Base-by-base conservation (phyloP, 1,284 basidiomycete genomes). In the Ganoderma lingzhi region DNA sequence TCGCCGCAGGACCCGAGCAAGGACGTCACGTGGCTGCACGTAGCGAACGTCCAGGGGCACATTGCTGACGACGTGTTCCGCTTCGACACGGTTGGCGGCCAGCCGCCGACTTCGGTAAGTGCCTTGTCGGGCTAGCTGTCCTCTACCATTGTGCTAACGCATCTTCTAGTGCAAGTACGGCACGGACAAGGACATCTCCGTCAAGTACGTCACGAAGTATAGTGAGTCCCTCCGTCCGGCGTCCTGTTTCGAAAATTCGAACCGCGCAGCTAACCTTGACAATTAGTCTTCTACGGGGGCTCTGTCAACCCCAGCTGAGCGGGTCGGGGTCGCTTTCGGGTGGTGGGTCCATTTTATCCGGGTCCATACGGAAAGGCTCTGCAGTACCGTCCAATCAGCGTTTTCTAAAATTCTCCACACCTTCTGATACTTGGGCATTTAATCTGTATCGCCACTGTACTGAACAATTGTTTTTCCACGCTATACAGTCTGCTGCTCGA, bases 21-120 rank as follows among this genome's bases (percentile, higher is more conserved):
- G 53, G 85, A 92, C 72, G 81, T 92, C 39, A 84, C 88, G 71
- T 90, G 88, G 87, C 80, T 92, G 23, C 77, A 85, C 68, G 80
- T 93, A 30, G 82, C 79, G 37, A 78, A 78, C 45, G 78, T 86
- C 14, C 71, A 84, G 53, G 90, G 90, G 3, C 75, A 79, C 2
- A 78, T 91, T 42, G 88, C 90, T 3, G 81, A 81, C 65, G 78
- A 83, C 64, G 82, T 91, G 6, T 90, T 85, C 80, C 80, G 90
- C 63, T 80, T 86, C 12, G 84, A 90, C 74, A 92, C 90, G 10
- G 81, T 83, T 30, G 83, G 82, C 44, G 90, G 91, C n/a, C 88
- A 90, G 76, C 88, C 90, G 15, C 89, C 90, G 42, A 72, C 85
- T n/a, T 82, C 82, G 19, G 86, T 87, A 73, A 77, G 83, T 79